These are phyloP conservation scores for Psilocybe cubensis DNA, from an alignment of 768 basidiomycete genomes.

Conservation along the genomic window DNA sequence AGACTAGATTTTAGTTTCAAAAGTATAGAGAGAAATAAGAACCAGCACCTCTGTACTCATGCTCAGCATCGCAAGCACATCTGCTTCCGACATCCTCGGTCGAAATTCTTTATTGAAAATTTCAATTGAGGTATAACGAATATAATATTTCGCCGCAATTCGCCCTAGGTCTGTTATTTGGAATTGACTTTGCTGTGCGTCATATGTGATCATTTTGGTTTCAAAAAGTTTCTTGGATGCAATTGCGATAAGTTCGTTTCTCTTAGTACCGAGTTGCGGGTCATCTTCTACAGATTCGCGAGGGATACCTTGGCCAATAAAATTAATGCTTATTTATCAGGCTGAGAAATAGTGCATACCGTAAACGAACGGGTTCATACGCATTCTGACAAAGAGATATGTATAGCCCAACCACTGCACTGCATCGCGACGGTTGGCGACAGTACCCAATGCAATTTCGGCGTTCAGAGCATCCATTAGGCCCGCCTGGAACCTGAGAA, in stretches of 20 bases:
- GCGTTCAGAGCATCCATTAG: constrained; percentile 93
- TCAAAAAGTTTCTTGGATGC: constrained; percentile 72
- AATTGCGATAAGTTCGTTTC: constrained; percentile 64
- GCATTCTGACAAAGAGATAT: constrained; percentile 95
- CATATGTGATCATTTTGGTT: constrained; percentile 82
- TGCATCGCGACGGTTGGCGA: constrained; percentile 83
- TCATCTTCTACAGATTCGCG: constrained; percentile 73
- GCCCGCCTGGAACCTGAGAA: constrained; percentile 72
- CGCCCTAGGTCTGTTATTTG: constrained; percentile 89
- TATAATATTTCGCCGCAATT: constrained; percentile 97
- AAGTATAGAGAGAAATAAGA: background rate
- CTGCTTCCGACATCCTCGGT: constrained; percentile 89
- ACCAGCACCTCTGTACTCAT: constrained; percentile 82
- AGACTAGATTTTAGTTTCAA: background rate
- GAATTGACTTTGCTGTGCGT: constrained; percentile 59
- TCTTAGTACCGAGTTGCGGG: constrained; percentile 69
- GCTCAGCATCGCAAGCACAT: constrained; percentile 84
- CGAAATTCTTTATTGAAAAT: constrained; percentile 82
- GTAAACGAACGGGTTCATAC: constrained; percentile 86
- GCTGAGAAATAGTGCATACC: constrained; percentile 43
- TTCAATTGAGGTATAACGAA: constrained; percentile 83
- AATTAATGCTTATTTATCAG: background rate
- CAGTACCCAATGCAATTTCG: constrained; percentile 93
- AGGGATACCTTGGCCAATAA: constrained; percentile 62
- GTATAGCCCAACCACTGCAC: constrained; percentile 97